Evolutionary conservation across 2,329 filamentous ascomycete species (phyloP).

Genomic region (Pyrenophora graminea): DNA sequence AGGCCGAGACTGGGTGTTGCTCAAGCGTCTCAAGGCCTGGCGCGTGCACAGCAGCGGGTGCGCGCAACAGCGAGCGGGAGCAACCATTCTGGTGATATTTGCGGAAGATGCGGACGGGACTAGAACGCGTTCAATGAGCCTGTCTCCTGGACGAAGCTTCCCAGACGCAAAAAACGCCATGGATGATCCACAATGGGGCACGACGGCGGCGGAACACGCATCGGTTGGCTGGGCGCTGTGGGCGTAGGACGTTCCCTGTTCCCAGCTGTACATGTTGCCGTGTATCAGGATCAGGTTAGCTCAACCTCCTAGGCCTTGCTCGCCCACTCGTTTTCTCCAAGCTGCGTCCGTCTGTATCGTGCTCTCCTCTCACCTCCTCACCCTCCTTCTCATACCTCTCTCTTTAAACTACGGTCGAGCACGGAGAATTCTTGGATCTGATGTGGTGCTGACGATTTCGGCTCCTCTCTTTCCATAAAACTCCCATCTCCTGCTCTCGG

Average conservation of each 20-base stretch:
- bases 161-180: constrained; percentile 38
- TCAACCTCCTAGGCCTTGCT: constrained; percentile 36
- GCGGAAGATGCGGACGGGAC: constrained; percentile 32
- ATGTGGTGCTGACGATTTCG: constrained; percentile 45
- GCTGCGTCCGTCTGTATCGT: constrained; percentile 41
- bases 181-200: constrained; percentile 28
- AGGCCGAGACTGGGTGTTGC: constrained; percentile 8
- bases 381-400: constrained; percentile 34
- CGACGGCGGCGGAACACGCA: constrained; percentile 17
- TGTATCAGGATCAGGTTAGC: constrained; percentile 24
- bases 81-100: constrained; percentile 13
- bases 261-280: constrained; percentile 38
- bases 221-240: constrained; percentile 19
- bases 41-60: constrained; percentile 9
- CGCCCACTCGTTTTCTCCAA: constrained; percentile 44
- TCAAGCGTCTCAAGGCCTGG: constrained; percentile 8
- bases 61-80: constrained; percentile 16
- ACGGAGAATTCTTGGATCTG: constrained; percentile 44
- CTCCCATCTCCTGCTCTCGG: constrained; percentile 44
- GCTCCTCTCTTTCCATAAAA: constrained; percentile 43
- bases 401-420: constrained; percentile 42
- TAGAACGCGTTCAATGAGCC: constrained; percentile 35
- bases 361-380: constrained; percentile 35
- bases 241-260: constrained; percentile 28
- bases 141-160: constrained; percentile 40